Base-by-base conservation (phyloP, 148 eudicot species). In the Cornus controversa region DNA sequence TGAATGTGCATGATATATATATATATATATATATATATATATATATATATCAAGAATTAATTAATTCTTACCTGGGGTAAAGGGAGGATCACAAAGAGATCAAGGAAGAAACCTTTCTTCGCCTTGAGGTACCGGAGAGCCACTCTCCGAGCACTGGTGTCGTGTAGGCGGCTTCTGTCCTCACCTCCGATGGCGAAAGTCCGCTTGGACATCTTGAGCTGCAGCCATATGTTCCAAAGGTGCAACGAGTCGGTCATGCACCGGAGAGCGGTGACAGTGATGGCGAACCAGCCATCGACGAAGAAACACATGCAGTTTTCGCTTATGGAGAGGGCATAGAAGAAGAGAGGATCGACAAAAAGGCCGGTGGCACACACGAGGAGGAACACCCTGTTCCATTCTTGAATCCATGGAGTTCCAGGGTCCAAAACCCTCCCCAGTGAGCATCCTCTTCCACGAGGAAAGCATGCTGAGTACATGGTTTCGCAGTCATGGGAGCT, bases 251-350 rank as follows among this genome's bases (percentile, higher is more conserved):
- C 99, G 23, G 90, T 90, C 91, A 90, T 88, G 88, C 92, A 91
- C 75, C 99, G 82, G 58, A 96, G 84, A 11, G 78, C 91, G 0
- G 94, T 96, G 26, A 96, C 90, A 42, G 89, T 86, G 64, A 89
- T 74, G 36, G 92, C 90, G 66, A 93, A 89, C 99, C 99, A 96
- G 75, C 98, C 99, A 57, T 96, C 99, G 4, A 96, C 90, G 69
- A 93, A 96, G 24, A 96, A 83, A 76, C 95, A 89, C 87, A 96
- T 79, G 80, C 90, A 90, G 8, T 78, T 70, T 10, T 91, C 93
- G 58, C 93, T 93, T 7, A 96, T 88, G 0, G 98, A 93, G 15
- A 96, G 85, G 0, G 97, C 84, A 70, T 96, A 96, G 84, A 96
- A 90, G 75, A 96, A 96, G 24, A 96, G 83, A 0, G 99, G 99